These are phyloP conservation scores for Claviceps pazoutovae DNA, from an alignment of 2,329 filamentous ascomycete species.

Conservation along the genomic window DNA sequence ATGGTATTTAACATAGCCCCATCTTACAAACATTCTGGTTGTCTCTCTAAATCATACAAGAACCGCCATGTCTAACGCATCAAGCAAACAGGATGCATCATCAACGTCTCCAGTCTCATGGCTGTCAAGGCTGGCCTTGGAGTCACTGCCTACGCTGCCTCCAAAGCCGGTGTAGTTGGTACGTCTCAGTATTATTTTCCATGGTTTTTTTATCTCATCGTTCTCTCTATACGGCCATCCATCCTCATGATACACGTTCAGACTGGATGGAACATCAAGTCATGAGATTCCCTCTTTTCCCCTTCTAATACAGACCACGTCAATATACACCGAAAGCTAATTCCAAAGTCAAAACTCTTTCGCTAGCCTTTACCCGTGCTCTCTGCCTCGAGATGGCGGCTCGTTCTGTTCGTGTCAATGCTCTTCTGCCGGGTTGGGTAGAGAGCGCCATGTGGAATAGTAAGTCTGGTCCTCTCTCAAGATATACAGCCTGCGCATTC, in stretches of 20 bases:
- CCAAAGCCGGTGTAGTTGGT: conserved; percentile 69
- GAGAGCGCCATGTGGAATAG: conserved; percentile 66
- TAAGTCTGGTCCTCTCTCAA: conserved; percentile 25
- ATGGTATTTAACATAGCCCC: conserved; percentile 13
- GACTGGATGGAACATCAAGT: no score
- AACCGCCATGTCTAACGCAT: neutral
- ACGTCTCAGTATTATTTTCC: conserved; percentile 13
- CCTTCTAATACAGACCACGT: conserved; percentile 6
- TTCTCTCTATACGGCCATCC: conserved; percentile 1
- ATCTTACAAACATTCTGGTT: no score
- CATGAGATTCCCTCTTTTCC: neutral
- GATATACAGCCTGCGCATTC: conserved; percentile 1
- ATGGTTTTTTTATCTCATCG: conserved; percentile 3
- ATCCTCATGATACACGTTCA: neutral
- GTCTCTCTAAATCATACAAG: no score
- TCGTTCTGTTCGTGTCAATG: conserved; percentile 59
- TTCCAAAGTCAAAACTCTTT: conserved; percentile 3
- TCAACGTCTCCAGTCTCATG: conserved; percentile 70
- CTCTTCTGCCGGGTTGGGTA: conserved; percentile 71
- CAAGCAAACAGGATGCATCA: conserved; percentile 44
- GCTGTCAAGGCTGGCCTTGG: conserved; percentile 56
- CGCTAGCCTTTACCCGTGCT: conserved; percentile 51
- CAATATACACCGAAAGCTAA: neutral
- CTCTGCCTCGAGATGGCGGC: conserved; percentile 48
- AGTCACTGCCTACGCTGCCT: conserved; percentile 60